Conservation (phyloP, 2,329 filamentous ascomycete species). For the Beauveria sp. region DNA sequence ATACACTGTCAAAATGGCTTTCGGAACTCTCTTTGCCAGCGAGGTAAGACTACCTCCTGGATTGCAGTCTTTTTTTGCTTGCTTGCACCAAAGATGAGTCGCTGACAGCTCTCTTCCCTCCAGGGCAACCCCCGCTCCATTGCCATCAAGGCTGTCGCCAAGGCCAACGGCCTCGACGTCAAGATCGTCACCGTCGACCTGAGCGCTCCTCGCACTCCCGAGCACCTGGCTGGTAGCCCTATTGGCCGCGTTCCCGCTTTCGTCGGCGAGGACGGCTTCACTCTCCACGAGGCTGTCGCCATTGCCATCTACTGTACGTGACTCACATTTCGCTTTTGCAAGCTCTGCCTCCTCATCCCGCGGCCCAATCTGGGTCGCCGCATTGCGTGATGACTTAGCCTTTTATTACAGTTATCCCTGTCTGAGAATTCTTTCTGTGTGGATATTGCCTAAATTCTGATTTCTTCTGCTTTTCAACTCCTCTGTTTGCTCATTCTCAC, state of each 20-base stretch:
- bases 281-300: constrained; percentile 82
- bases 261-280: constrained; percentile 83
- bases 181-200: constrained; percentile 70
- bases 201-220: constrained; percentile 52
- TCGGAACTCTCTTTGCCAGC: constrained; percentile 94
- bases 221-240: constrained; percentile 80
- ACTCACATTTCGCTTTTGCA: constrained; percentile 5
- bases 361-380: constrained; percentile 4
- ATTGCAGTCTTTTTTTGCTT: constrained; percentile 10
- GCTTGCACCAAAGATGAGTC: constrained; percentile 22
- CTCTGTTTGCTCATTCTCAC: constrained; percentile 18
- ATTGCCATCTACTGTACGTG: constrained; percentile 96
- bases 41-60: constrained; percentile 46
- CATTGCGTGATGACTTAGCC: constrained; percentile 62
- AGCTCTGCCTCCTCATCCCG: constrained; percentile 22
- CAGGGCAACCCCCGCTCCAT: constrained; percentile 87
- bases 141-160: constrained; percentile 85
- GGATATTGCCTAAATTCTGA: constrained; percentile 89
- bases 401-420: constrained; percentile 93
- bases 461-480: constrained; percentile 20
- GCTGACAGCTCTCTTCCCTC: constrained; percentile 23
- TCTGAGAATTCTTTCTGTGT: constrained; percentile 77
- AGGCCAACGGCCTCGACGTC: constrained; percentile 92
- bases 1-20: constrained; percentile 64
- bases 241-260: constrained; percentile 92